A percentile compares a stretch with the other conserved stretches of the same genome.
These are phyloP conservation scores for Thielaviopsis ethacetica DNA, from an alignment of 2,329 filamentous ascomycete genomes.

Conservation along the genomic window DNA sequence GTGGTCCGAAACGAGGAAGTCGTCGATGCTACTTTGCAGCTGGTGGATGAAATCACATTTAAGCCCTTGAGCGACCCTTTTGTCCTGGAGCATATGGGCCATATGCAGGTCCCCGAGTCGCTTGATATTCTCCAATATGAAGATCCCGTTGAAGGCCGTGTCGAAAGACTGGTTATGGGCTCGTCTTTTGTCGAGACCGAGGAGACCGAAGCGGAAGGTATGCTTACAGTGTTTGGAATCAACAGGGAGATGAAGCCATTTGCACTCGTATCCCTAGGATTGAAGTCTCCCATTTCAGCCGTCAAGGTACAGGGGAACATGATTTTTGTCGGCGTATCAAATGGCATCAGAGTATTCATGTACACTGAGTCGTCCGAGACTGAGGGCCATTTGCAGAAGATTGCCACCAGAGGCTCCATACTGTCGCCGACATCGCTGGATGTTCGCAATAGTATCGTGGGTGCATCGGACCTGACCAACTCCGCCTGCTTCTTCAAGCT, in stretches of 20 bases:
- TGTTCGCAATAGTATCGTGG: slow-evolving; percentile 58
- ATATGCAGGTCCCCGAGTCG: slow-evolving; percentile 64
- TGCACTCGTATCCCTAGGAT: slow-evolving; percentile 47
- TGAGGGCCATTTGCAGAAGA: slow-evolving; percentile 45
- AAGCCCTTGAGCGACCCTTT: slow-evolving; percentile 56
- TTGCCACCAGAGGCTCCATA: slow-evolving; percentile 63
- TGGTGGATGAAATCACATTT: slow-evolving; percentile 85
- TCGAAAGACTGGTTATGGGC: slow-evolving; percentile 79
- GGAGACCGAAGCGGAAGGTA: slow-evolving; percentile 4
- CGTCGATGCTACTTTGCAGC: slow-evolving; percentile 63
- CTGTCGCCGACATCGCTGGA: slow-evolving; percentile 72
- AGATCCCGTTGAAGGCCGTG: slow-evolving; percentile 34
- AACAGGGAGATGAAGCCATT: slow-evolving; percentile 59
- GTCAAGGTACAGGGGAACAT: slow-evolving; percentile 58
- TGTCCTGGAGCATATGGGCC: slow-evolving; percentile 32
- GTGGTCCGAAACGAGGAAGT: slow-evolving; percentile 56
- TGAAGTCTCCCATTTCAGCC: slow-evolving; percentile 69
- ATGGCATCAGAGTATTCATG: slow-evolving; percentile 53
- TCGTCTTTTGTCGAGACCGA: slow-evolving; percentile 39
- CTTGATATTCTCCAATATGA: slow-evolving; percentile 62
- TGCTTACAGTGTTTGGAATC: slow-evolving; percentile 58
- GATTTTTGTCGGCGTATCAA: slow-evolving; percentile 76
- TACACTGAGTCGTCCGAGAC: slow-evolving; percentile 40
- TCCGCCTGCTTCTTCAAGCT: slow-evolving; percentile 68
- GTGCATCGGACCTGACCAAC: slow-evolving; percentile 87